A percentile compares a stretch with the other conserved stretches of the same genome.
phyloP scores from a whole-genome alignment of 164 flowering plant genomes.

The Tinospora cordifolia region DNA sequence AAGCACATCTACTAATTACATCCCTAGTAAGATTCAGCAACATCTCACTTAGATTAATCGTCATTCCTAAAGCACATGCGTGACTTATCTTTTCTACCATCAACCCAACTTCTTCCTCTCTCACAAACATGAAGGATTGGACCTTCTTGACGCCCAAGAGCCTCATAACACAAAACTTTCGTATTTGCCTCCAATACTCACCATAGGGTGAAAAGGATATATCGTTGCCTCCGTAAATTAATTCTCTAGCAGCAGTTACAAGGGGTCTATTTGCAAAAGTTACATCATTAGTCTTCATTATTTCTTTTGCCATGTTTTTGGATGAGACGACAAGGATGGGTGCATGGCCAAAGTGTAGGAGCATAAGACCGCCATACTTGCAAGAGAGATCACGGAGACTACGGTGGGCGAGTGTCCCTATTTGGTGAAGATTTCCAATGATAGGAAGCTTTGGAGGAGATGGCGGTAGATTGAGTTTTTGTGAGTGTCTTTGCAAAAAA shows the following conservation, averaged over 20 bases:
- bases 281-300: slow-evolving; percentile 6
- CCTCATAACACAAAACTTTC: slow-evolving; percentile 5
- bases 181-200: slow-evolving; percentile 7
- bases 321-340: slow-evolving; percentile 7
- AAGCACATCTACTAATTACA: slow-evolving; percentile 8
- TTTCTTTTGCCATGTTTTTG: not conserved
- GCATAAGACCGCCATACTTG: slow-evolving; percentile 9
- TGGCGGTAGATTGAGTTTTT: slow-evolving; percentile 9
- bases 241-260: not conserved
- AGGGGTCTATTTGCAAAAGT: slow-evolving; percentile 9
- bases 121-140: slow-evolving; percentile 6
- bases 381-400: slow-evolving; percentile 7
- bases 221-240: slow-evolving; percentile 4
- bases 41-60: slow-evolving; percentile 7
- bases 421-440: slow-evolving; percentile 15
- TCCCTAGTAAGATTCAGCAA: slow-evolving; percentile 1
- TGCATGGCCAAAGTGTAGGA: slow-evolving; percentile 1
- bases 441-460: slow-evolving; percentile 11
- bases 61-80: not conserved
- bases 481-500: not conserved
- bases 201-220: slow-evolving; percentile 11
- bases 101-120: slow-evolving; percentile 5
- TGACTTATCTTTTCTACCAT: slow-evolving; percentile 6
- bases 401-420: slow-evolving; percentile 3
- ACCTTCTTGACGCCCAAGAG: slow-evolving; percentile 8